Base-by-base conservation (phyloP, 2,329 filamentous ascomycete species). In the Fusarium subglutinans region DNA sequence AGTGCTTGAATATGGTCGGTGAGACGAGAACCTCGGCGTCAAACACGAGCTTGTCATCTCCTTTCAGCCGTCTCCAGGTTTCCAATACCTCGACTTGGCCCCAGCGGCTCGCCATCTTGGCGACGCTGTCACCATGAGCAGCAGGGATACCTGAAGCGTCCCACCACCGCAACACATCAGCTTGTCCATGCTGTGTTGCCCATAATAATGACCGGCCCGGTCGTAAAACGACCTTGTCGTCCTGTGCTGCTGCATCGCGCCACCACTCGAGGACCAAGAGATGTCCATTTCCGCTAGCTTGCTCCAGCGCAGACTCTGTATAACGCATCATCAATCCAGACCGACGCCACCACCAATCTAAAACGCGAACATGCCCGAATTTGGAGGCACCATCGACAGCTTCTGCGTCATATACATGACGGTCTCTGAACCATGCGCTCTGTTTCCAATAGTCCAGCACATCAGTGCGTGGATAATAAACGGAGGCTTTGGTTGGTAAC, bases 241-340 rank as follows among this genome's bases (percentile, higher is more conserved):
- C 87, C 60, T 89, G 87, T 20, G 86, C 83, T 18, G 89, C 89
- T 0, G 92, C 91, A 68, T 92, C 89, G 76, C 94, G 93, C 96
- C 96, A 98, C 96, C 96, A 98, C 77, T 97, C 92, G 3, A 98
- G 88, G 2, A 98, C 94, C 12, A 90, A 85, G n/a, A 98, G 87
- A 74, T 96, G 93, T 13, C 95, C 95, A 78, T 94, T 92, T 8
- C 91, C 91, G 66, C 93, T 96, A 37, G 96, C 95, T 78, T 95
- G 93, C 82, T 98, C 96, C 24, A 98, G 88, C 0, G 96, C 94
- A 10, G 91, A 88, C 80, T 98, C 94, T 17, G 93, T 97, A 82
- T 96, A 98, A 75, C 94, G 92, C 26, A 98, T 87, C 5, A 92
- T 90, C 4, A 98, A 86, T 2, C 93, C 93, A 0, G 89, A 90